phyloP scores from a whole-genome alignment of 1,284 basidiomycete species.

The Ganoderma leucocontextum region DNA sequence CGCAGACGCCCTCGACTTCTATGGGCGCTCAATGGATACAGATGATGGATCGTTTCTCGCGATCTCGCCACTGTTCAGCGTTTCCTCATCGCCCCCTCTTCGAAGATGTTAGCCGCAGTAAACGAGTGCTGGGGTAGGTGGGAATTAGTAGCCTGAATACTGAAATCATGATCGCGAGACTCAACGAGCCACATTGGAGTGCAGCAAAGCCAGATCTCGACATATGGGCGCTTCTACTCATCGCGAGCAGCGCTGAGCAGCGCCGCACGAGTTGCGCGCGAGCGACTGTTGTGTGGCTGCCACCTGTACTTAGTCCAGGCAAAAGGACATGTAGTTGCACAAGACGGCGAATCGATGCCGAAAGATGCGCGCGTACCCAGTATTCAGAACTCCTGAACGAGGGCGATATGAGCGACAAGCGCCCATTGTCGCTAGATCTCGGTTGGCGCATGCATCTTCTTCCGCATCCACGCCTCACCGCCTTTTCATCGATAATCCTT shows the following conservation, averaged over 20 bases:
- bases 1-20: constrained; percentile 7
- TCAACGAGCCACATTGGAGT: background rate
- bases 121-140: too few relatives aligned
- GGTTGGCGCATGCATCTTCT: background rate
- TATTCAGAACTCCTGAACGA: background rate
- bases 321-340: too few relatives aligned
- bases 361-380: too few relatives aligned
- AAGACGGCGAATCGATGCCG: too few relatives aligned
- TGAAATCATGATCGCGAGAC: background rate
- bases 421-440: background rate
- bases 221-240: background rate
- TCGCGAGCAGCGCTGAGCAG: background rate
- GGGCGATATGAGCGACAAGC: background rate
- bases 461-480: background rate
- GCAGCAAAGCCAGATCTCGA: background rate
- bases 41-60: background rate
- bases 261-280: background rate
- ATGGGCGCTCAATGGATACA: constrained; percentile 11
- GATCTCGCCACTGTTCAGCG: background rate
- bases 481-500: constrained; percentile 16
- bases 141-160: background rate
- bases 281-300: background rate
- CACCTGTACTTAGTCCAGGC: too few relatives aligned
- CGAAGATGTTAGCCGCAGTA: background rate
- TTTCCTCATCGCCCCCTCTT: background rate